Base-by-base conservation (phyloP, 768 basidiomycete genomes). In the Hygrophorus russula region DNA sequence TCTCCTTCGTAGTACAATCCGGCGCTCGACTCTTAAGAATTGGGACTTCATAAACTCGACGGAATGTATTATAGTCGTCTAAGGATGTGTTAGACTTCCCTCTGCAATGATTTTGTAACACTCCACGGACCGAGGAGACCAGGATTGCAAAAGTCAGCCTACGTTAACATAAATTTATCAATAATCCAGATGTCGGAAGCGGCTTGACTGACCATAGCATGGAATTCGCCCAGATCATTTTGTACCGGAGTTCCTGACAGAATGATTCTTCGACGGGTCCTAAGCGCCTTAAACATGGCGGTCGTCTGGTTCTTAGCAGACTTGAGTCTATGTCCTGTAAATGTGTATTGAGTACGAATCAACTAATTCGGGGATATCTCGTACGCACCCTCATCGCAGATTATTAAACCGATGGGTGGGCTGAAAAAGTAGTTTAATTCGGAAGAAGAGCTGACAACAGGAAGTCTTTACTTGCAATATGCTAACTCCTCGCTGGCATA, bases 221-320 rank as follows among this genome's bases (percentile, higher is more conserved):
- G 94, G 56, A 94, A 94, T 60, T 99, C 96, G 49, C 83, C 69
- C 20, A 99, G 63, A 58, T 97, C 90, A 60, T 99, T 99, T 59
- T 98, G 96, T 33, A 99, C 87, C 0, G 96, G 96, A 1, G 96
- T 99, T 27, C 96, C 96, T 0, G 92, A 92, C 3, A 99, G 68
- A 30, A 99, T 93, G 48, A 97, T 71, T 30, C 94, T 67, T 17
- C 88, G 70, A 9, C 71, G 73, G 2, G 89, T 90, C 38, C 71
- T 71, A 20, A 99, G 65, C 3, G 74, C 70, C 41, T 82, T 79
- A 54, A 99, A 88, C 74, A 92, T 86, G 38, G 74, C 72, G 1
- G 82, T 82, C 0, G 91, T 94, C 64, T 97, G 94, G 53, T 82
- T 88, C 49, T 80, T 85, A 4, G 89, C 80, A 8, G 91, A 91